Base-by-base conservation (phyloP, 192 early-diverging fungal species). In the Chytriomyces sp. region DNA sequence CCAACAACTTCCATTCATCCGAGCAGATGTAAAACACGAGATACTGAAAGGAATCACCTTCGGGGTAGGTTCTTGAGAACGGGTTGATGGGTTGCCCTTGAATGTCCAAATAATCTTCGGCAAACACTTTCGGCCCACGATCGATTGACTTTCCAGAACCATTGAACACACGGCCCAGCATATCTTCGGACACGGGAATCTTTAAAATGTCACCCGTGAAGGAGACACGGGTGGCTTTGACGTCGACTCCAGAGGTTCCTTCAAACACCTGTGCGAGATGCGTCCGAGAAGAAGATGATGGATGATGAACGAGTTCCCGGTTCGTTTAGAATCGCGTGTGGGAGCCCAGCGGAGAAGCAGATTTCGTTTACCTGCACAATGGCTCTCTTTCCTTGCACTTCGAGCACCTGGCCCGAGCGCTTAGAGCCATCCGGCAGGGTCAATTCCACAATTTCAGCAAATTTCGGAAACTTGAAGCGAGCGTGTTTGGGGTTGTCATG, bases 131-230 rank as follows among this genome's bases (percentile, higher is more conserved):
- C 67, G 98, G 98, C 16, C 98, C 97, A 76, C 96, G 93, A 78
- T 99, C 97, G 77, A 99, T 99, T 23, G 93, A 87, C 88, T 99
- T 99, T 80, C 98, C 98, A 35, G 97, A 98, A 69, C 98, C 98
- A 89, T 98, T 98, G 85, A 98, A 99, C 35, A 98, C 93, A 72
- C 98, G 93, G 65, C 98, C 98, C 83, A 99, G 86, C 95, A 99
- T 98, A 80, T 99, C 98, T 82, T 99, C 97, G 23, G 95, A 97
- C 35, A 99, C 98, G 6, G 98, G 95, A 82, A 98, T 98, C 80
- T 95, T 95, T 45, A 95, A 87, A 47, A 95, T 94, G 74, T 98
- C 93, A 44, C 98, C 98, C 7, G 95, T 94, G 79, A 99, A 99
- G 82, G 95, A 94, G 47, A 94, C 97, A 62, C 93, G 94, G 10